Evolutionary conservation across 2,329 filamentous ascomycete species (phyloP), one percentile per base, ranked within the genome.

Genomic region (Teratosphaeria nubilosa): DNA sequence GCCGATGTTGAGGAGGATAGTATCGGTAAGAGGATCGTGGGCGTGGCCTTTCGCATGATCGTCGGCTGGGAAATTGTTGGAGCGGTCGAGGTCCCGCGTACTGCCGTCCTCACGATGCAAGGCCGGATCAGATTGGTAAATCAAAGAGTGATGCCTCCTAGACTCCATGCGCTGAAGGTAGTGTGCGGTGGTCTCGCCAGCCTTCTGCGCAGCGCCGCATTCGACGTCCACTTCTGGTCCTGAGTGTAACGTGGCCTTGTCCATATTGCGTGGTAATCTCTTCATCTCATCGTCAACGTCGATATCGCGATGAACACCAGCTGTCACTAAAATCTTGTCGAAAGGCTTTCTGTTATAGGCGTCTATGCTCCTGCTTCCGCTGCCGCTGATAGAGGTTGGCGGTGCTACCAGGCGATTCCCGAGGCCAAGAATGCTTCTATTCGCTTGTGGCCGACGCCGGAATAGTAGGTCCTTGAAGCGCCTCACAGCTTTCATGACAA

Each of bases 401-500:
- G 82, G 82, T 61, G 82, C 78, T 16, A 83, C 82, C 54, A 84
- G 80, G 54, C 80, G 77, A 14, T 81, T 77, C 32, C 81, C 79
- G 57, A 78, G 76, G 3, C 83, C 84, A 20, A 87, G 76, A 32
- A 86, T 82, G 51, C 80, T 81, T 60, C 83, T 80, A 66, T 86
- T 77, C 30, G 78, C 74, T 41, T 75, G 75, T 57, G 81, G 76
- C 65, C 80, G 77, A 6, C 41, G 80, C 58, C 78, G 76, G 62
- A 82, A 78, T 31, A 94, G 75, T 9, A 95, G 78, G 55, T 82
- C 77, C 71, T 95, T 96, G 78, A 97, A 96, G 59, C 87, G 88
- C 62, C 87, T 86, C 48, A 95, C 92, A 3, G 91, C 94, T 82
- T 90, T 94, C 79, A 97, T 88, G 64, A 97, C 89, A 56, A 86